Percentiles rank a stretch among this genome's conserved stretches.
Conservation (phyloP, 140 eudicot genomes). For the Cichorium intybus region DNA sequence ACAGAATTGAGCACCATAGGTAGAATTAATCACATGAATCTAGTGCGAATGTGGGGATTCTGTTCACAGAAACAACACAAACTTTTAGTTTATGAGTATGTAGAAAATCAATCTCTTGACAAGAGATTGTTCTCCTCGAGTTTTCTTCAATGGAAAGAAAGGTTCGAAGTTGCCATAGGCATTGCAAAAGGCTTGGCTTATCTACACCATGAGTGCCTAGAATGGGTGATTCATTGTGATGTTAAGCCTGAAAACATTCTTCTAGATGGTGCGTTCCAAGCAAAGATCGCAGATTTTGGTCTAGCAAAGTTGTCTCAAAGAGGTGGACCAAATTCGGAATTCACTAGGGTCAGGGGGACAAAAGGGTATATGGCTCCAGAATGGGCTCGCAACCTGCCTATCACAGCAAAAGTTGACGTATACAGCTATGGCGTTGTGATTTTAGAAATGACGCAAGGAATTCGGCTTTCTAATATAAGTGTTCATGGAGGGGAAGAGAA, state of each 20-base stretch:
- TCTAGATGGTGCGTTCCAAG: slow-evolving; percentile 4
- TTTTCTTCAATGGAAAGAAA: neutral
- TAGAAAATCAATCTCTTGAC: neutral
- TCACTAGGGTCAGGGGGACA: neutral
- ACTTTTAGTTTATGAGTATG: neutral
- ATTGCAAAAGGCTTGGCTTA: neutral
- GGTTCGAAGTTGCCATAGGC: neutral
- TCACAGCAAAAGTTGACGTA: neutral
- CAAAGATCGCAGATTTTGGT: slow-evolving; percentile 30
- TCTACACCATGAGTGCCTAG: neutral
- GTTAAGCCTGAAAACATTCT: slow-evolving; percentile 27
- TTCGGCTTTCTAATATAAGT: slow-evolving; percentile 15
- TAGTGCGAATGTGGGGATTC: neutral
- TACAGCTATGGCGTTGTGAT: neutral
- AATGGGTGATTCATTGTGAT: neutral
- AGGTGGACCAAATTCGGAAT: neutral
- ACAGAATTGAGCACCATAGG: neutral
- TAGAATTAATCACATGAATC: neutral
- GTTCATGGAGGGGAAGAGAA: slow-evolving; percentile 24
- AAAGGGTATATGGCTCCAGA: neutral
- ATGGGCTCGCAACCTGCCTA: neutral
- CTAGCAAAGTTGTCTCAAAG: slow-evolving; percentile 7
- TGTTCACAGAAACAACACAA: neutral
- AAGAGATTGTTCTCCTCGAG: neutral
- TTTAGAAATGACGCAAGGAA: neutral